Evolutionary conservation across 176 grass and related monocot species (phyloP), one percentile per base, ranked within the genome.

Genomic region (Tillandsia leiboldiana): DNA sequence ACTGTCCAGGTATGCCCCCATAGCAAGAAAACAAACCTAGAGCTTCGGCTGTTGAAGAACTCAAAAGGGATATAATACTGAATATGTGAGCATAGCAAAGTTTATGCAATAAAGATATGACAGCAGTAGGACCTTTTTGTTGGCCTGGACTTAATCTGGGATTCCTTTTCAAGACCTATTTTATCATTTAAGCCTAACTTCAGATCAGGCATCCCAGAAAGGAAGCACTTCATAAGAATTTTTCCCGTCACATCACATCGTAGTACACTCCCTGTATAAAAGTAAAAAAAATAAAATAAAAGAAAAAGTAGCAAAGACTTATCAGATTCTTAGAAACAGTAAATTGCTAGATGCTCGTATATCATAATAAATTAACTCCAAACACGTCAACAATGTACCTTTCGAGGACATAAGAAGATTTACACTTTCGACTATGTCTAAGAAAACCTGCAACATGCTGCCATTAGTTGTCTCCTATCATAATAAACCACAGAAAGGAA

Each of bases 401-500:
- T 99, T 99, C 12, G 95, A 99, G 63, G 95, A 99, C 95, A 99
- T 99, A 69, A 99, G 95, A 84, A 99, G 90, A 78, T 99, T 99
- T 83, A 99, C 95, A 33, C 95, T 99, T 80, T 99, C 95, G 75
- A 99, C 95, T 75, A 99, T 99, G 87, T 99, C 95, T 87, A 99
- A 83, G 75, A 99, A 99, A 80, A 99, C 90, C 95, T 99, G 75
- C 81, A 66, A 82, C 67, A 48, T 50, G 81, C 56, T 73, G 14
- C 1, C 42, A 49, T 77, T 8, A 69, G 75, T 13, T 78, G 42
- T 1, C 50, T 4, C 73, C 18, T 50, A 59, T 7, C 70, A 75
- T 67, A 68, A 69, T n/a, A 68, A 66, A 59, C 14, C 48, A 68
- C 0, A 73, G 50, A 78, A 70, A 1, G 42, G 29, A 23, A 67